A percentile compares a stretch with the other conserved stretches of the same genome.
Conservation (phyloP, 768 basidiomycete species). For the Tubosaeta sp. region DNA sequence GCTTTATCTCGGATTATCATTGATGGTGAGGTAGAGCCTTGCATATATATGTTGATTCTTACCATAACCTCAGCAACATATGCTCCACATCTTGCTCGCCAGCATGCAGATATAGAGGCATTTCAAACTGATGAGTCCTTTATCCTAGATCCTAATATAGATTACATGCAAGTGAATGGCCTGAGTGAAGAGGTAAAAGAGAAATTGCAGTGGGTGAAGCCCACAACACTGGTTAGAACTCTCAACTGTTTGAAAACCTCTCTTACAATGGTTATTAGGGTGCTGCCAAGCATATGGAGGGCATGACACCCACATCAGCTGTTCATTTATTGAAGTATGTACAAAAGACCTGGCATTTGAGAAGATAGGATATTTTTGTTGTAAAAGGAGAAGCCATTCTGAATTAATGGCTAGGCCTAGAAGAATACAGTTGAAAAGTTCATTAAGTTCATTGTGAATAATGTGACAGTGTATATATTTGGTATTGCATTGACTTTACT, state of each 20-base stretch:
- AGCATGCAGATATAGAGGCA: constrained; percentile 67
- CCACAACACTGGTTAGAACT: constrained; percentile 59
- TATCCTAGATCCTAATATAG: constrained; percentile 60
- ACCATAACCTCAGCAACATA: constrained; percentile 50
- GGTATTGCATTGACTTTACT: too few relatives aligned
- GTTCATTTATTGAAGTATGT: constrained; percentile 66
- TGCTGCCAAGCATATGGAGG: constrained; percentile 90
- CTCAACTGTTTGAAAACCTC: background rate
- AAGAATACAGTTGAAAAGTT: too few relatives aligned
- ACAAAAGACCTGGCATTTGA: constrained; percentile 30
- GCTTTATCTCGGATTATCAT: constrained; percentile 61
- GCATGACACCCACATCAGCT: constrained; percentile 82
- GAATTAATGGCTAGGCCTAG: too few relatives aligned
- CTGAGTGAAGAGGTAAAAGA: constrained; percentile 76
- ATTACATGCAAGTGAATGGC: constrained; percentile 62
- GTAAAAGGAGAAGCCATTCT: too few relatives aligned
- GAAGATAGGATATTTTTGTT: too few relatives aligned
- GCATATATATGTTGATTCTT: background rate
- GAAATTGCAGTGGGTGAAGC: constrained; percentile 53
- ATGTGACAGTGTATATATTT: too few relatives aligned
- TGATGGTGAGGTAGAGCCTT: constrained; percentile 49
- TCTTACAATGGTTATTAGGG: constrained; percentile 46
- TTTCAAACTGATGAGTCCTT: constrained; percentile 78
- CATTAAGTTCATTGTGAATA: too few relatives aligned
- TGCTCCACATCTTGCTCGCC: constrained; percentile 58